Conservation (phyloP, 78 protist genomes). For the Mastigamoeba balamuthi region DNA sequence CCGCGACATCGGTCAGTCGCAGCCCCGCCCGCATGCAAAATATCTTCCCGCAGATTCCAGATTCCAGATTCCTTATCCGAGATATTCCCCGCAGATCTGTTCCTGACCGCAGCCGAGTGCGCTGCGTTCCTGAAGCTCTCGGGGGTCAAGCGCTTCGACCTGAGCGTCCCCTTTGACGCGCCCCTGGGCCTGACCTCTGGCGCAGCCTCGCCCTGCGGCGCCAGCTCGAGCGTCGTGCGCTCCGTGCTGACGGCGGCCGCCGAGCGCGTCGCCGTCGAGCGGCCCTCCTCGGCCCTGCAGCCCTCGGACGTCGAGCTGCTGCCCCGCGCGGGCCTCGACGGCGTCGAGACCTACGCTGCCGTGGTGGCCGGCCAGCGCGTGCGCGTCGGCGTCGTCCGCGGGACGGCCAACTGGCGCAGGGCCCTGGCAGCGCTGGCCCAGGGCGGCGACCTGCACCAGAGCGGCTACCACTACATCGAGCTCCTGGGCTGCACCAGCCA, state of each 20-base stretch:
- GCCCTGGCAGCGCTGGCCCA: not conserved
- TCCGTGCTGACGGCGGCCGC: constrained; percentile 21
- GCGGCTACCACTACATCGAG: not conserved
- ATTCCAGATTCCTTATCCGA: too few species aligned
- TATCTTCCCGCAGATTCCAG: too few species aligned
- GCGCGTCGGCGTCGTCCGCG: constrained; percentile 10
- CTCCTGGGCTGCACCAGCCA: not conserved
- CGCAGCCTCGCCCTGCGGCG: constrained; percentile 16
- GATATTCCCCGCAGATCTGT: too few species aligned
- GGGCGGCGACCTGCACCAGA: constrained; percentile 38
- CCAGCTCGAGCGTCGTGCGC: constrained; percentile 43
- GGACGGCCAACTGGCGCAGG: not conserved
- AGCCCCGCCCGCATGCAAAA: too few species aligned
- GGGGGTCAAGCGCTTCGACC: not conserved
- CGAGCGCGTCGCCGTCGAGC: not conserved
- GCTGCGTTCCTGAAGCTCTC: not conserved
- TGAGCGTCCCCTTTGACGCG: not conserved
- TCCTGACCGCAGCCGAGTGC: constrained; percentile 25
- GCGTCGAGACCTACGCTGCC: constrained; percentile 12
- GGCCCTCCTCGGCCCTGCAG: too few species aligned
- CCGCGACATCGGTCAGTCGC: constrained; percentile 2
- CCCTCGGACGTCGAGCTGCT: not conserved
- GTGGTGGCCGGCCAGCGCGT: not conserved
- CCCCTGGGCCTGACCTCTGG: constrained; percentile 13
- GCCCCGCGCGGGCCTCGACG: not conserved